phyloP scores from a whole-genome alignment of 345 rosid species.

The Psidium guajava region DNA sequence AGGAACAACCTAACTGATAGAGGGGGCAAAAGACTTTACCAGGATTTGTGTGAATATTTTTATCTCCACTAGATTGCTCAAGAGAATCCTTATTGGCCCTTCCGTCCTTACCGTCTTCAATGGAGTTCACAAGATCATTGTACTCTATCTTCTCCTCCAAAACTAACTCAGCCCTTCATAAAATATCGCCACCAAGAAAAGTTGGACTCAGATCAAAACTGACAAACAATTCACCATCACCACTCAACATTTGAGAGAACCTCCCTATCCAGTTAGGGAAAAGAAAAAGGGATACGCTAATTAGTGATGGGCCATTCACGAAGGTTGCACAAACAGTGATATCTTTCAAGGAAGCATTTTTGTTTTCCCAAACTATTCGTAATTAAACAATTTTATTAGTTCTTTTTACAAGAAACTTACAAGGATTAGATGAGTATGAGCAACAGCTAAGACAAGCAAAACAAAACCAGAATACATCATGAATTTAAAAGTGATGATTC shows the following conservation, averaged over 20 bases:
- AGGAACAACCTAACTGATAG: neutral
- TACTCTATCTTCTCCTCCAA: conserved; percentile 67
- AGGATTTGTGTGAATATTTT: conserved; percentile 20
- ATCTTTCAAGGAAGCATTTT: neutral
- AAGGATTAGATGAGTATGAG: neutral
- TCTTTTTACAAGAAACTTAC: neutral
- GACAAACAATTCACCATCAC: neutral
- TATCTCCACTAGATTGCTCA: conserved; percentile 11
- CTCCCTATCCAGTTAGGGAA: neutral
- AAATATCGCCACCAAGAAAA: neutral
- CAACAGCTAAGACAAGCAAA: neutral
- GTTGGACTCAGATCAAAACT: neutral
- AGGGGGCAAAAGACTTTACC: conserved; percentile 18
- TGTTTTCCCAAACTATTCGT: neutral
- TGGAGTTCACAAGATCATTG: conserved; percentile 65
- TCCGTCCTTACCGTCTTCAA: conserved; percentile 21
- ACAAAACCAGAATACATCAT: neutral
- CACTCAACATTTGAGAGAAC: neutral
- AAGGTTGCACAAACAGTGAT: neutral
- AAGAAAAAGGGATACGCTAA: neutral
- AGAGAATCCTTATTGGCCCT: conserved; percentile 14
- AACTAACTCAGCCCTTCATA: conserved; percentile 72
- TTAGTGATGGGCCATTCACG: neutral
- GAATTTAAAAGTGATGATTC: neutral
- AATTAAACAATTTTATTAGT: neutral